A percentile compares a stretch with the other conserved stretches of the same genome.
These are phyloP conservation scores for Corynascus novoguineensis DNA, from an alignment of 495 filamentous ascomycete species.

Conservation along the genomic window DNA sequence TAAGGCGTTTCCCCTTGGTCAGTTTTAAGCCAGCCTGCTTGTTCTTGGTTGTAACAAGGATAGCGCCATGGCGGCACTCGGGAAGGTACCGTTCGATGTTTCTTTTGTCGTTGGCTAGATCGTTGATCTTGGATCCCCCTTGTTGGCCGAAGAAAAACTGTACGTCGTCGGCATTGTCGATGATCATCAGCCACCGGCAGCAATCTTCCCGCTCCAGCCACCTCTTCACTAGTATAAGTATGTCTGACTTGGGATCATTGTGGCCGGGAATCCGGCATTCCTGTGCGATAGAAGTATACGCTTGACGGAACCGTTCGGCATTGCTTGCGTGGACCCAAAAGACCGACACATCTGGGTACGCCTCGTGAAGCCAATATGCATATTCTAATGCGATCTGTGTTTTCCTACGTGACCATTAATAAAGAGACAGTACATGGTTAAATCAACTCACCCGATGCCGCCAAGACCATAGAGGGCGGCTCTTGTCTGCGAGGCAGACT, in stretches of 20 bases:
- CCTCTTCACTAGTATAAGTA: constrained; percentile 32
- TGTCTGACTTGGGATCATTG: constrained; percentile 30
- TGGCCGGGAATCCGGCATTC: constrained; percentile 25
- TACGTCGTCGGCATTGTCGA: too few species aligned
- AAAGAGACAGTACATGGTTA: not conserved
- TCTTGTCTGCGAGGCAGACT: constrained; percentile 10
- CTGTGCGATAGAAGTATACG: constrained; percentile 39
- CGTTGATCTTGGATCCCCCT: not conserved
- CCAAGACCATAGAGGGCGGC: too few species aligned
- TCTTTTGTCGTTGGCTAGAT: too few species aligned
- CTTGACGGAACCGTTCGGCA: constrained; percentile 38
- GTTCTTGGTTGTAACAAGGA: constrained; percentile 39
- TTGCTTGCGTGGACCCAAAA: too few species aligned
- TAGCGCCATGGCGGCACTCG: constrained; percentile 28
- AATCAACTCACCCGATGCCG: constrained; percentile 32
- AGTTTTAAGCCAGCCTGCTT: constrained; percentile 24
- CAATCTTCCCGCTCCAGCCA: too few species aligned
- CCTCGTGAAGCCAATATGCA: too few species aligned
- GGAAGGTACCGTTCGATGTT: constrained; percentile 24
- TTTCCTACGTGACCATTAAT: constrained; percentile 35
- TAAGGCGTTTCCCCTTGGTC: too few species aligned
- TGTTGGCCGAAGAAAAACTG: too few species aligned
- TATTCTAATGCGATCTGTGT: constrained; percentile 50
- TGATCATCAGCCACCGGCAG: too few species aligned
- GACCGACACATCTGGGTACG: too few species aligned